phyloP scores from a whole-genome alignment of 2,329 filamentous ascomycete genomes.

The Diaporthe caulivora region DNA sequence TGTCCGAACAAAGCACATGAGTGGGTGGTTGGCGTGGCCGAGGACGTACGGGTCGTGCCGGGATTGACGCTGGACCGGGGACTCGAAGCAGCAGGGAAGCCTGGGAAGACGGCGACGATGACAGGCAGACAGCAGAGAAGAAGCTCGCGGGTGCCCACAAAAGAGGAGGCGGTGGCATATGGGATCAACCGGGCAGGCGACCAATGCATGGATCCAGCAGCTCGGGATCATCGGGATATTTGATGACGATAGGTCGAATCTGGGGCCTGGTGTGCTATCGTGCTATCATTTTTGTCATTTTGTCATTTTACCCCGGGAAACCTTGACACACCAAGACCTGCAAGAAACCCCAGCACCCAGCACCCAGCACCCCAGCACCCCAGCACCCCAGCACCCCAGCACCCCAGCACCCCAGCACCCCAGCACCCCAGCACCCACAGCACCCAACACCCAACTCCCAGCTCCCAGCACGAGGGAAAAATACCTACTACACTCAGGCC shows the following conservation, averaged over 20 bases:
- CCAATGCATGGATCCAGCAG: conserved; percentile 22
- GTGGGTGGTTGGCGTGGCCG: background rate
- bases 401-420: no score
- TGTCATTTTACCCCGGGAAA: conserved; percentile 28
- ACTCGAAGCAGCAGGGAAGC: background rate
- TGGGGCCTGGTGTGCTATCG: background rate
- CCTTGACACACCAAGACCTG: conserved; percentile 18
- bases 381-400: no score
- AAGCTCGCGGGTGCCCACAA: conserved; percentile 15
- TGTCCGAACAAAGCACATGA: no score
- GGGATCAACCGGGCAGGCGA: conserved; percentile 9
- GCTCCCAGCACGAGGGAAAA: background rate
- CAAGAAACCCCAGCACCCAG: no score
- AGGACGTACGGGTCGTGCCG: conserved; percentile 4
- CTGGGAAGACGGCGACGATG: background rate
- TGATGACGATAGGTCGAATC: conserved; percentile 2
- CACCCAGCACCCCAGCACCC: no score
- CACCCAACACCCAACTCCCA: no score
- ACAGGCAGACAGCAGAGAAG: background rate
- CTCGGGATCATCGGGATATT: conserved; percentile 26
- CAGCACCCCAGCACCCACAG: no score
- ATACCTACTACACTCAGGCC: background rate
- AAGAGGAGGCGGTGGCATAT: conserved; percentile 22
- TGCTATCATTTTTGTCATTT: background rate
- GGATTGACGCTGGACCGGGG: background rate